A percentile compares a stretch with the other conserved stretches of the same genome.
phyloP scores from a whole-genome alignment of 768 basidiomycete species.

The Collybia mongolica region DNA sequence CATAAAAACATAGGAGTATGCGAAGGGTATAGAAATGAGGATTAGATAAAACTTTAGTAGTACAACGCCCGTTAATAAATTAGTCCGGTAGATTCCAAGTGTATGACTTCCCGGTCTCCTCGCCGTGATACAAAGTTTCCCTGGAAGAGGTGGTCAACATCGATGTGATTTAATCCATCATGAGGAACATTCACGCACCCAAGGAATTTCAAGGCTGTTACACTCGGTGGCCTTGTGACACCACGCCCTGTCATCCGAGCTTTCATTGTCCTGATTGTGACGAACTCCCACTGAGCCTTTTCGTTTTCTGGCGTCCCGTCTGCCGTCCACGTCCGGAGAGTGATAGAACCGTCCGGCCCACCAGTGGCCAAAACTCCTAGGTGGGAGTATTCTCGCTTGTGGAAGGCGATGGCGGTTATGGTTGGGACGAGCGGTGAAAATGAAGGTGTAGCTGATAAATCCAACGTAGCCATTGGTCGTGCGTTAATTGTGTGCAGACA shows the following conservation, averaged over 20 bases:
- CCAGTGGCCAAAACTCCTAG: slow-evolving; percentile 82
- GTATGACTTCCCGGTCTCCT: slow-evolving; percentile 26
- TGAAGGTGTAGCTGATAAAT: slow-evolving; percentile 47
- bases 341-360: slow-evolving; percentile 71
- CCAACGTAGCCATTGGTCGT: slow-evolving; percentile 68
- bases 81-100: slow-evolving; percentile 22
- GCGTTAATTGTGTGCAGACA: slow-evolving; percentile 88
- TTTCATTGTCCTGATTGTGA: slow-evolving; percentile 66
- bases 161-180: no score
- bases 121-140: slow-evolving; percentile 22
- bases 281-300: slow-evolving; percentile 74
- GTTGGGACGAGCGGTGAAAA: slow-evolving; percentile 45
- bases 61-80: background rate
- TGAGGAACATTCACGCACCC: slow-evolving; percentile 48
- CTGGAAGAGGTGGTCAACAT: slow-evolving; percentile 1
- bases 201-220: slow-evolving; percentile 80
- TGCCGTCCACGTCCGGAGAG: slow-evolving; percentile 82
- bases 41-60: background rate
- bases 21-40: no score
- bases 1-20: no score
- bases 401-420: slow-evolving; percentile 81
- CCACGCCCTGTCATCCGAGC: slow-evolving; percentile 37
- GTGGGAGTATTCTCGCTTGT: slow-evolving; percentile 84
- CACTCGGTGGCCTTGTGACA: slow-evolving; percentile 45
- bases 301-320: slow-evolving; percentile 68